These are phyloP conservation scores for Saturnispora galanensis DNA, from an alignment of 805 yeast species.

Conservation along the genomic window DNA sequence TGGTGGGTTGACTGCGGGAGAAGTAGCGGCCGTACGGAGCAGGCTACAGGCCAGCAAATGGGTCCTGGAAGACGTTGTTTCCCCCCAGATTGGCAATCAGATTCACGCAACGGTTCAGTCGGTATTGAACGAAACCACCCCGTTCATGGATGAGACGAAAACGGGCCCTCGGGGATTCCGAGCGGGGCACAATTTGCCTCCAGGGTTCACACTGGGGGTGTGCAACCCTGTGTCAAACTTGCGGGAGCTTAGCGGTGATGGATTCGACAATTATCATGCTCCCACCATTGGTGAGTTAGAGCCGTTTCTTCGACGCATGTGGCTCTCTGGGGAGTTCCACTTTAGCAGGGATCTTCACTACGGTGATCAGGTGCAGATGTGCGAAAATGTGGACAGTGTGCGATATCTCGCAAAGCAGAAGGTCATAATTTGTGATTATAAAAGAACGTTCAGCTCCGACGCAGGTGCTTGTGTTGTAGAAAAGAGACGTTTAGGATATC, in stretches of 20 bases:
- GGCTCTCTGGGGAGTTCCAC: slow-evolving; percentile 64
- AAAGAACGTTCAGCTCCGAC: slow-evolving; percentile 33
- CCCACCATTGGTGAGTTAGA: slow-evolving; percentile 30
- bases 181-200: slow-evolving; percentile 22
- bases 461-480: slow-evolving; percentile 35
- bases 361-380: slow-evolving; percentile 35
- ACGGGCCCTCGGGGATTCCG: not conserved
- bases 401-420: slow-evolving; percentile 28
- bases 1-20: no score
- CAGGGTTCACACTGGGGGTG: slow-evolving; percentile 58
- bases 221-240: slow-evolving; percentile 51
- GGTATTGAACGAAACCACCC: slow-evolving; percentile 6
- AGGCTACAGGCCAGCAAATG: slow-evolving; percentile 16
- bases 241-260: slow-evolving; percentile 49
- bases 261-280: slow-evolving; percentile 72
- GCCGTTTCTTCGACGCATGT: slow-evolving; percentile 53
- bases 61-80: slow-evolving; percentile 23
- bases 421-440: slow-evolving; percentile 41
- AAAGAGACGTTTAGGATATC: slow-evolving; percentile 50
- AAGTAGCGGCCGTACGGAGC: no score
- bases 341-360: slow-evolving; percentile 28
- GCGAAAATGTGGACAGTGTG: slow-evolving; percentile 40
- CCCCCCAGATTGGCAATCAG: slow-evolving; percentile 21
- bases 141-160: slow-evolving; percentile 13
- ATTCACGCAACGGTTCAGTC: slow-evolving; percentile 23